Evolutionary conservation across 805 yeast species (phyloP), one percentile per base, ranked within the genome.

Genomic region (Metschnikowia gelsemii): DNA sequence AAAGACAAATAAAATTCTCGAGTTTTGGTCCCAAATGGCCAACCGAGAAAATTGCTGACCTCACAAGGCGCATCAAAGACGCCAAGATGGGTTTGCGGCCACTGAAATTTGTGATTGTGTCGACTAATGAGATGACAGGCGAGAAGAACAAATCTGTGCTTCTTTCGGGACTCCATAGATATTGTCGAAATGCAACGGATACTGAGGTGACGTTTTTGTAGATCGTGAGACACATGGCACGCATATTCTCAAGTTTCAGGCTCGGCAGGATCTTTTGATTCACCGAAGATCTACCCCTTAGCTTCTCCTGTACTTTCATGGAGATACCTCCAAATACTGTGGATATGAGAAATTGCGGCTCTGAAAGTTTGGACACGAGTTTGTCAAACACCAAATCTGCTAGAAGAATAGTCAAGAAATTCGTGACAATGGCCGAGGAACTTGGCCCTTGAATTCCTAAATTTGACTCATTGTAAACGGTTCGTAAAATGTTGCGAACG

Each of bases 61-160:
- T 20, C 8, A 28, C 24, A 17, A 33, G 39, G n/a, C 26, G 22
- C 17, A 56, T 19, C 4, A 49, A 12, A 2, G 49, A 45, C 11
- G 43, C 22, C 9, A 54, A 33, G 14, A 57, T 31, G 8, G 61
- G 60, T 30, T 54, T 55, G 19, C 54, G 33, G 21, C 29, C 22
- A 19, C 54, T 49, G 28, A 59, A 42, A 20, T 40, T 35, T 7
- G 55, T 50, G 20, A 58, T 11, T 1, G 56, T 46, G 34, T 57
- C 53, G 8, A 56, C 4, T 8, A 59, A 45, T 12, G 43, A 37
- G 31, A 57, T 39, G 7, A 58, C 40, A 4, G 59, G 51, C 8
- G 58, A 51, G 21, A 45, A 40, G 2, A 42, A 25, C 2, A 47
- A 27, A 8, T 36, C 24, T 8, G 43, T 37, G 12, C 23, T 38